phyloP scores from a whole-genome alignment of 106 monocot species.

The Phalaenopsis aphrodite region DNA sequence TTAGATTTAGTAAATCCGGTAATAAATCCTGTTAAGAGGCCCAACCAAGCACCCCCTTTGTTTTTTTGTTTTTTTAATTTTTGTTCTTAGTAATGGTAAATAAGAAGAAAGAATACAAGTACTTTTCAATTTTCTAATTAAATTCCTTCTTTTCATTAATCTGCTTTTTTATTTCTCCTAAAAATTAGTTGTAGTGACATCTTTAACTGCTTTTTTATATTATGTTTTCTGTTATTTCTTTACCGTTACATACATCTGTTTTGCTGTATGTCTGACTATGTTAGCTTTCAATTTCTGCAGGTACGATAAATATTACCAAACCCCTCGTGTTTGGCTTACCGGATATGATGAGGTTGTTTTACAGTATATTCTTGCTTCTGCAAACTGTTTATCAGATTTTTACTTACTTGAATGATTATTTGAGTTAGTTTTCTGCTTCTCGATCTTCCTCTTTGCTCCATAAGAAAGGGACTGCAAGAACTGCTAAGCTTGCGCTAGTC shows the following conservation, averaged over 20 bases:
- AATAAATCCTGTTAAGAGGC: too few relatives aligned
- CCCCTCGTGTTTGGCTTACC: constrained; percentile 98
- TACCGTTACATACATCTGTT: neutral
- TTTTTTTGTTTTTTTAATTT: neutral
- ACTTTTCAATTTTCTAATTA: neutral
- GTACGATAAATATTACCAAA: constrained; percentile 99
- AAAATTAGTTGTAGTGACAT: constrained; percentile 2
- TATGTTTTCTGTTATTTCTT: neutral
- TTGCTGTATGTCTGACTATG: neutral
- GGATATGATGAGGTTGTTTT: constrained; percentile 94
- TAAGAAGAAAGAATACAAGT: neutral
- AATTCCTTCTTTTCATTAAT: neutral
- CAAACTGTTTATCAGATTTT: neutral
- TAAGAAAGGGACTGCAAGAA: neutral
- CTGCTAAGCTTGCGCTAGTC: too few relatives aligned
- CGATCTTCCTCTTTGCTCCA: neutral
- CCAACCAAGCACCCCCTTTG: too few relatives aligned
- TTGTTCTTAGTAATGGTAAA: neutral
- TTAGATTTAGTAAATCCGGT: too few relatives aligned
- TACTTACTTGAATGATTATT: neutral
- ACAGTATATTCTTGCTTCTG: neutral
- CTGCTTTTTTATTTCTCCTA: neutral
- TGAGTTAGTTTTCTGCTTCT: neutral
- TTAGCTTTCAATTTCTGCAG: constrained; percentile 28
- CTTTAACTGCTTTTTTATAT: neutral